phyloP scores from a whole-genome alignment of 2,329 filamentous ascomycete genomes.

The Colletotrichum orbiculare region DNA sequence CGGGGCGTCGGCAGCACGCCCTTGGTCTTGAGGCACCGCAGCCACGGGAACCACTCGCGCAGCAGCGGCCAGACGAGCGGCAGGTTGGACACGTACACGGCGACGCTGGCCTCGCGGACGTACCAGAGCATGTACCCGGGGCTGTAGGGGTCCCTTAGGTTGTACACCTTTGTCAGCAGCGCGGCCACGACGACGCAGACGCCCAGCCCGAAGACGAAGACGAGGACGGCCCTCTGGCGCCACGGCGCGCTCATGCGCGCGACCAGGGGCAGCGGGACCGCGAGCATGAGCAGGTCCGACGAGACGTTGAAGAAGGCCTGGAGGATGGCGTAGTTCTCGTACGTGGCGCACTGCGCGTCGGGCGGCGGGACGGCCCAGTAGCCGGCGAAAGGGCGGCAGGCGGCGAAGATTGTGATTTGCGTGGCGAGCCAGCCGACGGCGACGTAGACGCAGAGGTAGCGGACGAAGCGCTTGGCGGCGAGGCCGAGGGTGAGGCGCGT shows the following conservation, averaged over 20 bases:
- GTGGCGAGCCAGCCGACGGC: slow-evolving; percentile 53
- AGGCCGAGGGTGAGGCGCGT: slow-evolving; percentile 53
- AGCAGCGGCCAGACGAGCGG: slow-evolving; percentile 65
- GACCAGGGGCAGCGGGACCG: slow-evolving; percentile 59
- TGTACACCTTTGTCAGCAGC: slow-evolving; percentile 59
- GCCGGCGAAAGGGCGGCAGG: slow-evolving; percentile 56
- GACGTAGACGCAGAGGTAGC: slow-evolving; percentile 52
- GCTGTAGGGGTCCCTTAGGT: slow-evolving; percentile 43
- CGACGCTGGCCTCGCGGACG: slow-evolving; percentile 62
- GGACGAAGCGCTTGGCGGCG: slow-evolving; percentile 46
- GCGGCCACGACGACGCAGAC: slow-evolving; percentile 57
- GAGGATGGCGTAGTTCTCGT: slow-evolving; percentile 57
- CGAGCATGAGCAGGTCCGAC: slow-evolving; percentile 59
- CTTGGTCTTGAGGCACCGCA: slow-evolving; percentile 8
- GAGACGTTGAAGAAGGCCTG: slow-evolving; percentile 61
- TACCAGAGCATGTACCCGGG: slow-evolving; percentile 62
- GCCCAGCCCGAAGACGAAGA: slow-evolving; percentile 61
- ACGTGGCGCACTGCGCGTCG: slow-evolving; percentile 57
- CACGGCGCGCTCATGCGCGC: slow-evolving; percentile 45
- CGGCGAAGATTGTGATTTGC: slow-evolving; percentile 57
- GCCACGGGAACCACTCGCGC: slow-evolving; percentile 44
- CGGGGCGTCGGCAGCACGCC: slow-evolving; percentile 12
- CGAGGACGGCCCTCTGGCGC: slow-evolving; percentile 56
- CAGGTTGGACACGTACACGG: slow-evolving; percentile 64
- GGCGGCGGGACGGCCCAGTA: slow-evolving; percentile 61